phyloP scores from a whole-genome alignment of 1,139 yeast genomes.

The Yamadazyma friedrichii region DNA sequence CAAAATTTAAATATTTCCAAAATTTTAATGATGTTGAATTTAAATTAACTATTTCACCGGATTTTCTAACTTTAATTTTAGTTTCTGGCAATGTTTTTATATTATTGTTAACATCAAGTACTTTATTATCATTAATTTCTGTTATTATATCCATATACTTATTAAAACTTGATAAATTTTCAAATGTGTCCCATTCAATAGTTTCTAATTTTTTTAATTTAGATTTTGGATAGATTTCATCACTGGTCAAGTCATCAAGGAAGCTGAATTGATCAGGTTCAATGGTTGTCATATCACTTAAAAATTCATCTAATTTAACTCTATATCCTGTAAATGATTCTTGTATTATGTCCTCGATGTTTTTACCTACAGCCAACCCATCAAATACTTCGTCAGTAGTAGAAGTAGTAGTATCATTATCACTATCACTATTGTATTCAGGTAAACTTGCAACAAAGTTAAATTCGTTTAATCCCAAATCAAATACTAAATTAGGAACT shows the following conservation, averaged over 20 bases:
- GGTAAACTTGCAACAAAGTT: slow-evolving; percentile 18
- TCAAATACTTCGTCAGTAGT: slow-evolving; percentile 11
- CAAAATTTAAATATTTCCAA: slow-evolving; percentile 58
- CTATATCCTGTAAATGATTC: slow-evolving; percentile 30
- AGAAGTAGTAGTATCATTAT: slow-evolving; percentile 2
- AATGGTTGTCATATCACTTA: slow-evolving; percentile 24
- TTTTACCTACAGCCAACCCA: neutral
- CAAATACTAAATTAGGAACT: slow-evolving; percentile 37
- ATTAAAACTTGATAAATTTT: slow-evolving; percentile 21
- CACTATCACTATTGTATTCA: slow-evolving; percentile 1
- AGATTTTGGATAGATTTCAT: slow-evolving; percentile 30
- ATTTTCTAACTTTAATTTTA: slow-evolving; percentile 24
- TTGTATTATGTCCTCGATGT: slow-evolving; percentile 17
- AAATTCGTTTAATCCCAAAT: slow-evolving; percentile 29
- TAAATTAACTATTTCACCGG: slow-evolving; percentile 29
- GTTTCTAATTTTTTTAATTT: slow-evolving; percentile 25
- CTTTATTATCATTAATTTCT: slow-evolving; percentile 14
- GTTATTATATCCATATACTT: slow-evolving; percentile 23
- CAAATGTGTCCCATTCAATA: slow-evolving; percentile 39
- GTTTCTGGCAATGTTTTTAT: slow-evolving; percentile 10
- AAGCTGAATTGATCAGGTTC: slow-evolving; percentile 31
- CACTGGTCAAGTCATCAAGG: slow-evolving; percentile 38
- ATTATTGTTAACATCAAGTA: slow-evolving; percentile 11
- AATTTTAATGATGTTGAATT: slow-evolving; percentile 39
- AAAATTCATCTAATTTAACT: slow-evolving; percentile 32